Base-by-base conservation (phyloP, 768 basidiomycete genomes). In the Strobilomyces dryophilus region DNA sequence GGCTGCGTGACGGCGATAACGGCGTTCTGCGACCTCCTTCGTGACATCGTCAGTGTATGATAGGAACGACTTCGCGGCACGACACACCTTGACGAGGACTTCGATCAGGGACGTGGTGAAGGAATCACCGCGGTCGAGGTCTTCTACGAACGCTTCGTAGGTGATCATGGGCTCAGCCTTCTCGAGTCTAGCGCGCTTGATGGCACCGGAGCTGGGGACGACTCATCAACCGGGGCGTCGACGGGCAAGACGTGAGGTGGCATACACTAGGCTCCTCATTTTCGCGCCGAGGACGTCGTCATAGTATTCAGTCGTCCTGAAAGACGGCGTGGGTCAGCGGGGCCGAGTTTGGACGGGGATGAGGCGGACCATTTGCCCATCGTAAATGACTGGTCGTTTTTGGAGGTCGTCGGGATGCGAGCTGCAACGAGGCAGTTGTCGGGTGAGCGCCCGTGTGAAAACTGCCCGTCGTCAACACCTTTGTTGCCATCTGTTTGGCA, bases 251-350 rank as follows among this genome's bases (percentile, higher is more conserved):
- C 43, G 42, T 36, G 47, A 14, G 35, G 15, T 15, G 31, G 68
- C 88, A 64, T 80, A 92, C 89, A 90, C 84, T 62, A 92, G 65
- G 60, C 74, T 82, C 71, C 84, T 88, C 59, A 92, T 76, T 80
- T 91, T 92, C 54, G 80, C 74, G 59, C 79, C 78, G 10, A 92
- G 72, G 34, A 90, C 82, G 63, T 87, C 81, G 71, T 92, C 89
- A 55, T 81, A 77, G 62, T 85, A 81, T 66, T 82, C 81, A 39
- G 80, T 70, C 17, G 85, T 87, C 89, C 89, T 91, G 63, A 51
- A 41, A 26, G 21, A 21, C 18, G 20, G 8, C 10, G 1, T 29
- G 1, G 1, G 11, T 54, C 27, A 55, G 60, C 45, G 32, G 29
- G 17, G 8, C 1, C 15, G 17, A 2, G 14, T 24, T 10, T 14